phyloP scores from a whole-genome alignment of 1,284 basidiomycete species.

The Trichosporon faecale region DNA sequence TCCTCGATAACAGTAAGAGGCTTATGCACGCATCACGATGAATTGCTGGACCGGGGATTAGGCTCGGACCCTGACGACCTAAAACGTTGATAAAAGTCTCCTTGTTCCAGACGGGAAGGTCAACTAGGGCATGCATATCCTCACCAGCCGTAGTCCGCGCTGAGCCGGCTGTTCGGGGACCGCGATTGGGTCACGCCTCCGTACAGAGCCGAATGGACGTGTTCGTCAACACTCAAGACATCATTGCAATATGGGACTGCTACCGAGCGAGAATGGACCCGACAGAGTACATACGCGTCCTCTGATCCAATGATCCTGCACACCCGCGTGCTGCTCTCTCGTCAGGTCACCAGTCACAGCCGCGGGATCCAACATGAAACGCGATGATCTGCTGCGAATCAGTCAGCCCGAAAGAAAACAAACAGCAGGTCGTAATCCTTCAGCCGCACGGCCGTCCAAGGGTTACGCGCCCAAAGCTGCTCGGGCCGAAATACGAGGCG shows the following conservation, averaged over 20 bases:
- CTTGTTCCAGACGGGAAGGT: constrained; percentile 9
- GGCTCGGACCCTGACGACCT: neutral
- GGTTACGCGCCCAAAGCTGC: neutral
- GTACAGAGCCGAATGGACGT: neutral
- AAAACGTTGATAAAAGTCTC: constrained; percentile 10
- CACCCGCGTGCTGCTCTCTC: neutral
- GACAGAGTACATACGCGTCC: neutral
- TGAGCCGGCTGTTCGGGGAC: neutral
- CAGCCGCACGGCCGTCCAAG: neutral
- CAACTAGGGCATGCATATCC: neutral
- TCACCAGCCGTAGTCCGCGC: neutral
- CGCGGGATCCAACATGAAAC: neutral
- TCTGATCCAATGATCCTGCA: too few species aligned
- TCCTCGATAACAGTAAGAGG: neutral
- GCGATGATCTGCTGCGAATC: neutral
- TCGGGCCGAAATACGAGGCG: neutral
- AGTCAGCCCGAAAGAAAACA: neutral
- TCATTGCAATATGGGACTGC: neutral
- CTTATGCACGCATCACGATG: neutral
- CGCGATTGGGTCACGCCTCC: neutral
- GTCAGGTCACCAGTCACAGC: neutral
- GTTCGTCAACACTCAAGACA: neutral
- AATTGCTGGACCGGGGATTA: neutral
- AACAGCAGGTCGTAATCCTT: neutral
- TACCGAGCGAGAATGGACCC: neutral